Percentiles rank a stretch among this genome's conserved stretches.
These are phyloP conservation scores for Penicillium canescens DNA, from an alignment of 495 filamentous ascomycete genomes.

Conservation along the genomic window DNA sequence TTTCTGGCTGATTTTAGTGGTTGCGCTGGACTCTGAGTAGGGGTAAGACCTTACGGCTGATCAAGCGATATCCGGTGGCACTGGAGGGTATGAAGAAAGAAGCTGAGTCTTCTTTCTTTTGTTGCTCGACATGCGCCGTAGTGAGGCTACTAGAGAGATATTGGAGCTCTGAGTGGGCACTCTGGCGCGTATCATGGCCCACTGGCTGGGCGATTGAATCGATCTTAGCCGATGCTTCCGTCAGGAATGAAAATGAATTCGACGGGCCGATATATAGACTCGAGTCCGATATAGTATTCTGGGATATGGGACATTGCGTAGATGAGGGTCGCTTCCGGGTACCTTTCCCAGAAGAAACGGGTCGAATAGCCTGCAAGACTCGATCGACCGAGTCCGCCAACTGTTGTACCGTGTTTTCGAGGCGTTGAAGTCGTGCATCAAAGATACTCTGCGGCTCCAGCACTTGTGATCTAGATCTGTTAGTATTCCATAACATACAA, in stretches of 20 bases:
- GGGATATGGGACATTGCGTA: not conserved
- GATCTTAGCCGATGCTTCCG: constrained; percentile 6
- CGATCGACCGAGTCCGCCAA: no score
- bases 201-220: not conserved
- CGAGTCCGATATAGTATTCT: not conserved
- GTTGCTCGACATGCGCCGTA: not conserved
- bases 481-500: not conserved
- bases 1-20: constrained; percentile 3
- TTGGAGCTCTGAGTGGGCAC: constrained; percentile 11
- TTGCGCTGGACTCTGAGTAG: not conserved
- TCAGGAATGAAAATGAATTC: constrained; percentile 14
- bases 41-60: constrained; percentile 3
- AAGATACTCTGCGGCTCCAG: not conserved
- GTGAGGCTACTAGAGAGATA: constrained; percentile 2
- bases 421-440: no score
- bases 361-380: no score
- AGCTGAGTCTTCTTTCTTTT: not conserved
- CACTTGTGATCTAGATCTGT: not conserved
- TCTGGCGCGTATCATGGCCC: not conserved
- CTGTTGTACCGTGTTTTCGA: no score
- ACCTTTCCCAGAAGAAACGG: not conserved
- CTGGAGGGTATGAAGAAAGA: constrained; percentile 6
- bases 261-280: constrained; percentile 12
- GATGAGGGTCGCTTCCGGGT: not conserved
- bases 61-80: constrained; percentile 8